These are phyloP conservation scores for Diversispora epigaea DNA, from an alignment of 192 early-diverging fungal species.

Conservation along the genomic window DNA sequence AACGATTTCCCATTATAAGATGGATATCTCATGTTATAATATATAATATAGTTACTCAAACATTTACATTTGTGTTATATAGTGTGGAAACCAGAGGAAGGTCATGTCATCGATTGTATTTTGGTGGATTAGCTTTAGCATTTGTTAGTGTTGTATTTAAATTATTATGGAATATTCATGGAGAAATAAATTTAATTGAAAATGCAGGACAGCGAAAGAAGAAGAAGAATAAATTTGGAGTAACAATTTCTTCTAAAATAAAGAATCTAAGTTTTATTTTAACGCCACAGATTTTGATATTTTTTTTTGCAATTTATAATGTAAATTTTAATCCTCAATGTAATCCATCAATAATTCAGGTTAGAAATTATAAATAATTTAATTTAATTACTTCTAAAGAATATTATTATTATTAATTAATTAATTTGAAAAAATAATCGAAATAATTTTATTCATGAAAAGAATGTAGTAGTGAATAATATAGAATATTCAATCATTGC, in stretches of 20 bases:
- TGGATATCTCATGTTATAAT: constrained; percentile 41
- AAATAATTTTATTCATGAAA: constrained; percentile 21
- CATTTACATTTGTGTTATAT: constrained; percentile 44
- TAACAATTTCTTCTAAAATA: not conserved
- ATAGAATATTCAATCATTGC: constrained; percentile 52
- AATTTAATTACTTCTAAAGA: not conserved
- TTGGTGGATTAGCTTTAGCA: constrained; percentile 37
- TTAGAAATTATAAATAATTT: constrained; percentile 7
- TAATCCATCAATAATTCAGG: constrained; percentile 45
- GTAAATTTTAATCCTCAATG: constrained; percentile 55
- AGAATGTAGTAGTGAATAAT: constrained; percentile 25
- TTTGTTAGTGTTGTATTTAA: constrained; percentile 41
- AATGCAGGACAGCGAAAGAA: constrained; percentile 36
- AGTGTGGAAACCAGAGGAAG: constrained; percentile 38
- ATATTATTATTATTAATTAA: constrained; percentile 33
- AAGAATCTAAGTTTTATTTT: not conserved
- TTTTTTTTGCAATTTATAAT: constrained; percentile 43
- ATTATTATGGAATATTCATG: constrained; percentile 40
- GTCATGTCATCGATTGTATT: constrained; percentile 41
- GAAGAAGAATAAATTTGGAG: not conserved
- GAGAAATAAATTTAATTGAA: constrained; percentile 44
- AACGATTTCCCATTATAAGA: constrained; percentile 30
- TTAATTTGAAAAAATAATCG: not conserved
- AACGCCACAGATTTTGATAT: constrained; percentile 40
- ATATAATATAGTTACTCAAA: constrained; percentile 35